phyloP scores from a whole-genome alignment of 306 rosid species.

The Sicyos edulis region DNA sequence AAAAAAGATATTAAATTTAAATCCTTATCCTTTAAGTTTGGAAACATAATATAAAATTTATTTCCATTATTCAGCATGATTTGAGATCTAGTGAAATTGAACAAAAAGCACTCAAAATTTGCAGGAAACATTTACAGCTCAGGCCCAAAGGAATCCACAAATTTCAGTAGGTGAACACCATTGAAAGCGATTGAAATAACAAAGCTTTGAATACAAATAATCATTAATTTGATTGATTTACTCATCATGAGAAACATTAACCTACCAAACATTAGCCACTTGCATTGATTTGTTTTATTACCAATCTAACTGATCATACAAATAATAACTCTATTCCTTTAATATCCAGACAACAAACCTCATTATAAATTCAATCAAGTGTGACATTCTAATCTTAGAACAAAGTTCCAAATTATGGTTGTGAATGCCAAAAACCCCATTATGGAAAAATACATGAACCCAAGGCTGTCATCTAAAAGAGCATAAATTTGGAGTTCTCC shows the following conservation, averaged over 20 bases:
- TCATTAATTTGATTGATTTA: not conserved
- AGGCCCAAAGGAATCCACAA: not conserved
- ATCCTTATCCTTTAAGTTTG: no score
- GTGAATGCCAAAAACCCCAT: not conserved
- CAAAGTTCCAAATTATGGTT: not conserved
- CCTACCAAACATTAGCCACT: not conserved
- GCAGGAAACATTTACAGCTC: not conserved
- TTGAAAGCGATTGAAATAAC: slow-evolving; percentile 2
- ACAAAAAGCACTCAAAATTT: not conserved
- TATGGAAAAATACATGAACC: slow-evolving; percentile 4
- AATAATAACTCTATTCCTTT: not conserved
- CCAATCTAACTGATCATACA: not conserved
- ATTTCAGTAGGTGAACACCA: not conserved
- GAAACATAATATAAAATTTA: not conserved
- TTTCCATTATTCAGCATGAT: not conserved
- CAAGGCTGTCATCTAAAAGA: not conserved
- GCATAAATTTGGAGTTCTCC: not conserved
- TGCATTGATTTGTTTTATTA: not conserved
- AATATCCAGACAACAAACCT: not conserved
- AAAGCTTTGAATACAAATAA: not conserved
- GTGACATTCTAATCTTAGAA: slow-evolving; percentile 5
- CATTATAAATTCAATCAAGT: not conserved
- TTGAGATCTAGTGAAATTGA: not conserved
- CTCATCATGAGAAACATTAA: not conserved
- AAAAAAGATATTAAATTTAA: no score